Conservation (phyloP, 768 basidiomycete genomes). For the Agrocybe praecox region DNA sequence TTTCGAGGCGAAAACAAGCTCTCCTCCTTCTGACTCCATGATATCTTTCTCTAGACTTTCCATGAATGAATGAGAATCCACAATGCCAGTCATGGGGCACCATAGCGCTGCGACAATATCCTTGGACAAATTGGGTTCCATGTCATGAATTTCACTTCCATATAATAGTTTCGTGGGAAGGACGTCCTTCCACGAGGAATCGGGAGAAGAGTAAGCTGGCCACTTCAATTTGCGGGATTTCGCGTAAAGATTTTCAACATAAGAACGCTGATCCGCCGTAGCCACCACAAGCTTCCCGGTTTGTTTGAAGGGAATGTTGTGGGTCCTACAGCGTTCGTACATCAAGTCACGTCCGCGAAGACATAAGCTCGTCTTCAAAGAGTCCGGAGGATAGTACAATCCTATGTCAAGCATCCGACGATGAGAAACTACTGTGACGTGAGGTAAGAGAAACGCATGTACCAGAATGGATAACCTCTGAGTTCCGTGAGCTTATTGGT, state of each 20-base stretch:
- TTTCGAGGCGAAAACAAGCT: slow-evolving; percentile 75
- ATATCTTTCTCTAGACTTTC: slow-evolving; percentile 83
- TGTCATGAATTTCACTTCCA: slow-evolving; percentile 62
- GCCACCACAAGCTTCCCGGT: slow-evolving; percentile 93
- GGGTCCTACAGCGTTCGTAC: slow-evolving; percentile 69
- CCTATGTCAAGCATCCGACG: slow-evolving; percentile 43
- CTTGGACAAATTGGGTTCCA: slow-evolving; percentile 83
- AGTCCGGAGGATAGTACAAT: slow-evolving; percentile 80
- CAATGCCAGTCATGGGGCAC: slow-evolving; percentile 87
- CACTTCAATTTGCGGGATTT: slow-evolving; percentile 60
- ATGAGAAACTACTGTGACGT: neutral
- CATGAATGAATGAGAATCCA: slow-evolving; percentile 88
- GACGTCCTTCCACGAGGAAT: slow-evolving; percentile 30
- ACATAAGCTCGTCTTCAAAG: slow-evolving; percentile 85
- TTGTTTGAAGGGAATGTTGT: slow-evolving; percentile 69
- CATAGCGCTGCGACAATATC: slow-evolving; percentile 75
- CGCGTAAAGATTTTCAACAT: slow-evolving; percentile 68
- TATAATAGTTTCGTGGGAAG: slow-evolving; percentile 71
- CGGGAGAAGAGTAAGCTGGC: slow-evolving; percentile 41
- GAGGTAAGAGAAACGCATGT: slow-evolving; percentile 5
- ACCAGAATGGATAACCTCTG: slow-evolving; percentile 95
- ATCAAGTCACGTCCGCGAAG: slow-evolving; percentile 84
- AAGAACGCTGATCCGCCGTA: slow-evolving; percentile 60
- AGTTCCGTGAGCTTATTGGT: slow-evolving; percentile 77
- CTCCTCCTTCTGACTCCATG: slow-evolving; percentile 63